These are phyloP conservation scores for Endogone sp. DNA, from an alignment of 192 early-diverging fungal species.

Conservation along the genomic window DNA sequence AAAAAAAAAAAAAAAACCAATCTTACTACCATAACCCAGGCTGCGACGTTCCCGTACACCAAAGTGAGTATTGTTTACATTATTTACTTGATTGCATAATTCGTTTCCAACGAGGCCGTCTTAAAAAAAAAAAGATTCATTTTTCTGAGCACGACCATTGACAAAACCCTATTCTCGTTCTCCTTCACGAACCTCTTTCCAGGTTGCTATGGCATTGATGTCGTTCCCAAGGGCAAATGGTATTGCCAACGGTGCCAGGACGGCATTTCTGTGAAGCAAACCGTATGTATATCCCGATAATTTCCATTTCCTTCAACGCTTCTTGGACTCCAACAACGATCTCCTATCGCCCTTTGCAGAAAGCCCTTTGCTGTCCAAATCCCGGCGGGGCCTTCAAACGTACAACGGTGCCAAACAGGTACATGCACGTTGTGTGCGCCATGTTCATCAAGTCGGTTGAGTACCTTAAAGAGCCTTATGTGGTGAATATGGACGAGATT, in stretches of 20 bases:
- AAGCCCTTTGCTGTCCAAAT: constrained; percentile 37
- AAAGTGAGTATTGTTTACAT: constrained; percentile 15
- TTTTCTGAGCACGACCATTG: neutral
- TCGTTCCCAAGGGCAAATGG: constrained; percentile 43
- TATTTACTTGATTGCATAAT: neutral
- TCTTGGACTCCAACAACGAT: neutral
- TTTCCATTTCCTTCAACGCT: neutral
- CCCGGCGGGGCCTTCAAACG: constrained; percentile 37
- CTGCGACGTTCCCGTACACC: constrained; percentile 20
- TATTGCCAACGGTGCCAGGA: constrained; percentile 46
- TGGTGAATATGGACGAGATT: constrained; percentile 16
- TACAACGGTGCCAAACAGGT: constrained; percentile 32
- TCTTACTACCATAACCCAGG: no score
- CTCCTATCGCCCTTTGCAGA: constrained; percentile 15
- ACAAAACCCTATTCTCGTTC: neutral
- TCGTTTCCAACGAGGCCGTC: neutral
- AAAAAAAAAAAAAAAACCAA: no score
- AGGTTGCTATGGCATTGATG: constrained; percentile 40
- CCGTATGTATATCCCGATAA: constrained; percentile 21
- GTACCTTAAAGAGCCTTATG: constrained; percentile 25
- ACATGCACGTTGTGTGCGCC: constrained; percentile 48
- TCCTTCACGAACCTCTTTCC: neutral
- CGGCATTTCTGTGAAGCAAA: constrained; percentile 24
- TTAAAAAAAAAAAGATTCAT: neutral
- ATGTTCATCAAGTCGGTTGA: constrained; percentile 30